Evolutionary conservation across 1,284 basidiomycete species (phyloP).

Genomic region (Xanthoconium separans): DNA sequence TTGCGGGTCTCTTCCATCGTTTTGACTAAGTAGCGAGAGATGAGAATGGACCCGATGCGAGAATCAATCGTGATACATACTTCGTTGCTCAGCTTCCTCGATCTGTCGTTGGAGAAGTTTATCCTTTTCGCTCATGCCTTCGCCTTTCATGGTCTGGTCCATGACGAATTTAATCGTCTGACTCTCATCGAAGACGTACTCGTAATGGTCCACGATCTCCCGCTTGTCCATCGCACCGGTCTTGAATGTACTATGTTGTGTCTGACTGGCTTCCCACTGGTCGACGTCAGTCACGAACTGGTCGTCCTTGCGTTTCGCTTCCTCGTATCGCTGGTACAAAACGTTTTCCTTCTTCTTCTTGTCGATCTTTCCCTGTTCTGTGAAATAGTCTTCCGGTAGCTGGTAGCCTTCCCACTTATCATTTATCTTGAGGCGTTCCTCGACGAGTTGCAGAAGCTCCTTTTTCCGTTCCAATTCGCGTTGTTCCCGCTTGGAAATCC

Average conservation of each 20-base stretch:
- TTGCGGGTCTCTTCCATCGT: slow-evolving; percentile 90
- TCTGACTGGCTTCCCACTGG: slow-evolving; percentile 94
- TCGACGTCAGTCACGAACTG: slow-evolving; percentile 96
- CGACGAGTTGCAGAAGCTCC: slow-evolving; percentile 87
- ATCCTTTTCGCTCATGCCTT: slow-evolving; percentile 82
- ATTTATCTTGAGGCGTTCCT: slow-evolving; percentile 91
- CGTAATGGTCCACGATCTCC: slow-evolving; percentile 82
- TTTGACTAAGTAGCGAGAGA: slow-evolving; percentile 53
- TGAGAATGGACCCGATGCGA: slow-evolving; percentile 1
- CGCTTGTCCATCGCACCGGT: slow-evolving; percentile 88
- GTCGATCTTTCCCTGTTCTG: slow-evolving; percentile 98
- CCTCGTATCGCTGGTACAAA: slow-evolving; percentile 93
- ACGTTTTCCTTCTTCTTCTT: slow-evolving; percentile 95
- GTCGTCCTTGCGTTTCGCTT: slow-evolving; percentile 84
- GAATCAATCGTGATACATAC: slow-evolving; percentile 43
- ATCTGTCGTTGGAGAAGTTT: slow-evolving; percentile 86
- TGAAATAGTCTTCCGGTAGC: slow-evolving; percentile 96
- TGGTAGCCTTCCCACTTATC: slow-evolving; percentile 94
- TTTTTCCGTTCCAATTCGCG: slow-evolving; percentile 89
- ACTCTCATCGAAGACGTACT: slow-evolving; percentile 97
- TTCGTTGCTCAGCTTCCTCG: slow-evolving; percentile 87
- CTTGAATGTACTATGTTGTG: slow-evolving; percentile 84
- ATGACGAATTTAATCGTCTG: slow-evolving; percentile 96
- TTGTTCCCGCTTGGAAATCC: slow-evolving; percentile 82
- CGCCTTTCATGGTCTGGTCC: slow-evolving; percentile 75